A percentile compares a stretch with the other conserved stretches of the same genome.
These are phyloP conservation scores for Pascua guehoae DNA, from an alignment of 1,284 basidiomycete genomes.

Conservation along the genomic window DNA sequence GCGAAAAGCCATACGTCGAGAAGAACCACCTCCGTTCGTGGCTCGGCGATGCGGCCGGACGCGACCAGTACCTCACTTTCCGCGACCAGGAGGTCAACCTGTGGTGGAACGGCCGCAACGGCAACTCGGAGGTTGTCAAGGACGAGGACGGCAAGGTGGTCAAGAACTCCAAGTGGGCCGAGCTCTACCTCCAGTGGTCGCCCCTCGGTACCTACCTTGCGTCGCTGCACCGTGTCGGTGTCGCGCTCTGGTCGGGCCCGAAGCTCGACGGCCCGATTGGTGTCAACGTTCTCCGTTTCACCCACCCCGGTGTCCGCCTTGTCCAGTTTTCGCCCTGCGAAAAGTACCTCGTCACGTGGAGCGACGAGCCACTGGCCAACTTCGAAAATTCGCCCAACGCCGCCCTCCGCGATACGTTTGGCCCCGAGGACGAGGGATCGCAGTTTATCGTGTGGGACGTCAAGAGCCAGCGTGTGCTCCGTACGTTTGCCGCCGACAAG, in stretches of 20 bases:
- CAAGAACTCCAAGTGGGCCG: conserved; percentile 73
- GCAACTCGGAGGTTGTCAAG: conserved; percentile 73
- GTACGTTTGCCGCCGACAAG: conserved; percentile 73
- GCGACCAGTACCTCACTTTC: conserved; percentile 95
- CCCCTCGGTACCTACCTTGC: conserved; percentile 90
- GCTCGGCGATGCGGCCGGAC: conserved; percentile 85
- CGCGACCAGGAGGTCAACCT: conserved; percentile 87
- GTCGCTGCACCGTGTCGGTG: conserved; percentile 91
- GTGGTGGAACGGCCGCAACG: conserved; percentile 89
- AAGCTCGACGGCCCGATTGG: conserved; percentile 45
- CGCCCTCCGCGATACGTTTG: conserved; percentile 51
- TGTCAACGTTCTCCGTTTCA: conserved; percentile 63
- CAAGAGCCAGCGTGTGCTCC: conserved; percentile 84
- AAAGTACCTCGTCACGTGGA: conserved; percentile 97
- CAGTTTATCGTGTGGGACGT: conserved; percentile 98
- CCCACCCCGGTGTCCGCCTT: conserved; percentile 90
- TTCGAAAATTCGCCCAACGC: conserved; percentile 62
- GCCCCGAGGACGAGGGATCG: conserved; percentile 91
- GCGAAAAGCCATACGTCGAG: conserved; percentile 66
- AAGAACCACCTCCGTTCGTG: conserved; percentile 94
- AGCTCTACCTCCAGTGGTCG: conserved; percentile 97
- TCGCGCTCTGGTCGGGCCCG: conserved; percentile 88
- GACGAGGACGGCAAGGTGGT: conserved; percentile 53
- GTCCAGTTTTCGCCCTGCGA: conserved; percentile 98
- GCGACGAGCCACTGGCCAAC: conserved; percentile 88